Conservation (phyloP, 331 rosid genomes). For the Quercus phellos region DNA sequence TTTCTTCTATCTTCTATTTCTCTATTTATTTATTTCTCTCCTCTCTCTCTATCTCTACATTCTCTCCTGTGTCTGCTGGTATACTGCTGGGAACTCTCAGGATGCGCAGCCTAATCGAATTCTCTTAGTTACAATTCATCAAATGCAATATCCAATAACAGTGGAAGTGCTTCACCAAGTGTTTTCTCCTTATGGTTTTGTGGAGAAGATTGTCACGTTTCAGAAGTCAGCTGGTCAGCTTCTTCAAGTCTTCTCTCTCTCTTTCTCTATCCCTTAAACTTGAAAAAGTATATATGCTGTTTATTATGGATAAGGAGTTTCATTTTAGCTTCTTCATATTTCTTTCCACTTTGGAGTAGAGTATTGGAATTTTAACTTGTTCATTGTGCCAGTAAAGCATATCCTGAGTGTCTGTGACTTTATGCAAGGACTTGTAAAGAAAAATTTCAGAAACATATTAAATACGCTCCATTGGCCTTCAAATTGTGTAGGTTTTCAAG, state of each 20-base stretch:
- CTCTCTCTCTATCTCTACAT: conserved; percentile 44
- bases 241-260: conserved; percentile 59
- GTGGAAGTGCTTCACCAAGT: conserved; percentile 99
- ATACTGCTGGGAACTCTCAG: conserved; percentile 58
- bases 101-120: conserved; percentile 91
- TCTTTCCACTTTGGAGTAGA: neutral
- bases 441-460: conserved; percentile 10
- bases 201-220: conserved; percentile 94
- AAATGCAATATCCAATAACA: conserved; percentile 92
- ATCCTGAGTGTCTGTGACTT: neutral
- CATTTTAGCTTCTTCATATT: neutral
- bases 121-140: conserved; percentile 89
- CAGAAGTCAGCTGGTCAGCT: conserved; percentile 99
- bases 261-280: conserved; percentile 36
- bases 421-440: neutral
- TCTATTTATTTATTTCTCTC: conserved; percentile 71
- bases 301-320: conserved; percentile 21
- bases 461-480: conserved; percentile 21
- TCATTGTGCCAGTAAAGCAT: neutral
- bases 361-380: neutral
- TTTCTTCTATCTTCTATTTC: conserved; percentile 8
- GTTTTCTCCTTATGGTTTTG: conserved; percentile 87
- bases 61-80: conserved; percentile 36
- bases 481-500: conserved; percentile 74
- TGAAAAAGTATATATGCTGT: conserved; percentile 9